These are phyloP conservation scores for Xylaria telfairii DNA, from an alignment of 495 filamentous ascomycete species.

Conservation along the genomic window DNA sequence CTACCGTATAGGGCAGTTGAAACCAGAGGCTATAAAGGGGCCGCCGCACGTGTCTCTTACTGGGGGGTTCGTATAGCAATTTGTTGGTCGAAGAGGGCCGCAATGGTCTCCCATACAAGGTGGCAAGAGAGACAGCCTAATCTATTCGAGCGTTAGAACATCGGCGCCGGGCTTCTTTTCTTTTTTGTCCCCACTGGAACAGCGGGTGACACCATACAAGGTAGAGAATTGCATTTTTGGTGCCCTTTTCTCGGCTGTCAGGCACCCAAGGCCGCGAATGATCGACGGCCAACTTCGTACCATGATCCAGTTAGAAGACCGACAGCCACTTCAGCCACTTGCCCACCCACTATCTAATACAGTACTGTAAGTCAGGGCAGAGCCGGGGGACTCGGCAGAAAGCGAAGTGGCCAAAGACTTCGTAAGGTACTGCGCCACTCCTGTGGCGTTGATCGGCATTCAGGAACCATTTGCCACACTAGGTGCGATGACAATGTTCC, in stretches of 20 bases:
- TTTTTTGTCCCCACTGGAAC: not conserved
- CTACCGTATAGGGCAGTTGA: not conserved
- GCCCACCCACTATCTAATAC: not conserved
- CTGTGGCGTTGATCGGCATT: not conserved
- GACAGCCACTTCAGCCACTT: slow-evolving; percentile 3
- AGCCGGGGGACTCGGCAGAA: not conserved
- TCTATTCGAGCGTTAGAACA: not conserved
- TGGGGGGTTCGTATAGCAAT: not conserved
- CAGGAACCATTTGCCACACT: not conserved
- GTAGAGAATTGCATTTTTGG: not conserved
- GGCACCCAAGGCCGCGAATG: not conserved
- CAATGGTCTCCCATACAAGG: not conserved
- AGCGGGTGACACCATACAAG: not conserved
- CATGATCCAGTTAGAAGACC: not conserved
- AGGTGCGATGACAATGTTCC: not conserved
- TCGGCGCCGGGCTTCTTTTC: not conserved
- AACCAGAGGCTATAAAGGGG: not conserved
- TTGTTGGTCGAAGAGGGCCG: not conserved
- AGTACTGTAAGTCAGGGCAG: too few relatives aligned
- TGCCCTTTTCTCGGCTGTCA: not conserved
- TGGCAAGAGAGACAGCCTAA: not conserved
- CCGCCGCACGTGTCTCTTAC: not conserved
- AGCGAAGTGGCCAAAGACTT: not conserved
- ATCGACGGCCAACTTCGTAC: slow-evolving; percentile 3
- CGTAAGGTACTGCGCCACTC: not conserved